phyloP scores from a whole-genome alignment of 176 grass and related monocot species.

The Sorghum bicolor region Sorghum_bicolor_NCBIv3 NC_012872.2:58348001-58348500 shows the following conservation, averaged over 20 bases:
- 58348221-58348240: not conserved
- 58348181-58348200: constrained; percentile 52
- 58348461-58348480: not conserved
- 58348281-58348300: not conserved
- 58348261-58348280: not conserved
- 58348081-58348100: constrained; percentile 46
- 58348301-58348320: not conserved
- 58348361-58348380: not conserved
- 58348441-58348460: too few species aligned
- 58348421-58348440: not conserved
- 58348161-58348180: constrained; percentile 32
- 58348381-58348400: not conserved
- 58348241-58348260: constrained; percentile 1
- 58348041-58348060: constrained; percentile 21
- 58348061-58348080: constrained; percentile 18
- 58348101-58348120: constrained; percentile 50
- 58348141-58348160: constrained; percentile 50
- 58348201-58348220: constrained; percentile 1
- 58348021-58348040: constrained; percentile 40
- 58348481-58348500: not conserved
- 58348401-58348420: not conserved
- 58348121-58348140: constrained; percentile 55
- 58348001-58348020: constrained; percentile 29
- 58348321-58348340: not conserved
- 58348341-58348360: not conserved